phyloP scores from a whole-genome alignment of 306 rosid genomes.

The Albizia julibrissin region DNA sequence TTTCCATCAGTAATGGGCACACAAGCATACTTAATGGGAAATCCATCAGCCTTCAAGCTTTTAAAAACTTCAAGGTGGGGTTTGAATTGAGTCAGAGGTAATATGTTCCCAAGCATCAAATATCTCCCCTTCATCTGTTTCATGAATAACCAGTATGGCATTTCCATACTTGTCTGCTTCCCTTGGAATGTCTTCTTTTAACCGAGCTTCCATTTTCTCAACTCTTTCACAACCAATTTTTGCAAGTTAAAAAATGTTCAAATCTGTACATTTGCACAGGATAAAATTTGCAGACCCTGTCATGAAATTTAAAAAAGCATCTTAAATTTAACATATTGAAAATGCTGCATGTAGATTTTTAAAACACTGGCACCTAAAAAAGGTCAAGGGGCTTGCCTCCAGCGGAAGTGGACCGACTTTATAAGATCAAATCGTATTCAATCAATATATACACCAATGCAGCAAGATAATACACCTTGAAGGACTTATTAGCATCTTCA shows the following conservation, averaged over 20 bases:
- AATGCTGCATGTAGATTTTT: constrained; percentile 1
- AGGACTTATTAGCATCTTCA: not conserved
- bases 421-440: not conserved
- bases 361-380: not conserved
- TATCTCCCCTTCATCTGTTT: too few relatives aligned
- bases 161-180: constrained; percentile 36
- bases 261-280: constrained; percentile 17
- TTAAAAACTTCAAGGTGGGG: constrained; percentile 77
- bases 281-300: constrained; percentile 5
- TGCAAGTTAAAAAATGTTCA: constrained; percentile 36
- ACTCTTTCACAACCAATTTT: constrained; percentile 86
- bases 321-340: constrained; percentile 6
- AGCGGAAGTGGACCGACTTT: not conserved
- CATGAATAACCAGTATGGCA: too few relatives aligned
- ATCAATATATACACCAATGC: not conserved
- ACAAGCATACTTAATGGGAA: constrained; percentile 86
- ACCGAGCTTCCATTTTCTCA: constrained; percentile 88
- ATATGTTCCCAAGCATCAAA: constrained; percentile 16
- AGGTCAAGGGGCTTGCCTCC: not conserved
- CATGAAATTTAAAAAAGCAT: constrained; percentile 9
- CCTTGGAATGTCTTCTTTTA: constrained; percentile 77
- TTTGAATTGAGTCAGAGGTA: constrained; percentile 62
- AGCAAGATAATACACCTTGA: not conserved
- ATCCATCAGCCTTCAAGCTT: constrained; percentile 69
- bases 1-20: constrained; percentile 93